Evolutionary conservation across 371 early-diverging fungal genomes (phyloP).

Genomic region (Thermomucor indicae-seudaticae): DNA sequence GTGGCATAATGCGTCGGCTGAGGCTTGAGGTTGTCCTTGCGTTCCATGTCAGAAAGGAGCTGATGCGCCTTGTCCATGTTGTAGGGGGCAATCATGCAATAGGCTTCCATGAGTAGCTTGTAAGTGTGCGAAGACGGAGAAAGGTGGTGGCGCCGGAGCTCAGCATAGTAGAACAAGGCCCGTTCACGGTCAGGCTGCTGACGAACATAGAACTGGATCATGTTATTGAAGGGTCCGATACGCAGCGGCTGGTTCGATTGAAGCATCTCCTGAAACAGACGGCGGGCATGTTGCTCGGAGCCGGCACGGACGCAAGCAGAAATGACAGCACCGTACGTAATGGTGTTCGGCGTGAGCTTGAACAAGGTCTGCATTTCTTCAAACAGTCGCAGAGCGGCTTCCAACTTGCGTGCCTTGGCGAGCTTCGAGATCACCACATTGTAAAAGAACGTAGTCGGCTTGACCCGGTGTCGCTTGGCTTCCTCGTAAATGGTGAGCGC

Average conservation of each 20-base stretch:
- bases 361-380: conserved; percentile 55
- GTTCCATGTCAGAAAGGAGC: conserved; percentile 45
- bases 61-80: conserved; percentile 55
- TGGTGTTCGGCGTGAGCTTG: conserved; percentile 49
- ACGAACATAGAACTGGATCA: conserved; percentile 65
- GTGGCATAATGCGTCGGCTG: conserved; percentile 58
- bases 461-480: conserved; percentile 53
- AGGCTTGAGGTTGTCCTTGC: conserved; percentile 40
- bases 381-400: conserved; percentile 49
- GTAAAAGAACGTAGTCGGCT: conserved; percentile 60
- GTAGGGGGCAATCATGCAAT: conserved; percentile 54
- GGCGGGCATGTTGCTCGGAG: conserved; percentile 46
- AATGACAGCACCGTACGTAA: conserved; percentile 62
- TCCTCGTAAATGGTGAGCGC: conserved; percentile 56
- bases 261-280: conserved; percentile 49
- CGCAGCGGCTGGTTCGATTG: conserved; percentile 42
- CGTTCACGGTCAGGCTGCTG: conserved; percentile 54
- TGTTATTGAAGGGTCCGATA: conserved; percentile 58
- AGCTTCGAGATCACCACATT: conserved; percentile 63
- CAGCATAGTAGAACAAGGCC: conserved; percentile 48
- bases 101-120: conserved; percentile 59
- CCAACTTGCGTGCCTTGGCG: conserved; percentile 61
- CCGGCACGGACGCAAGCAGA: conserved; percentile 61
- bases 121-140: conserved; percentile 57
- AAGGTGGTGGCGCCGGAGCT: conserved; percentile 42